Conservation (phyloP, 108 stramenopile genomes). For the Conticribra guillardii region DNA sequence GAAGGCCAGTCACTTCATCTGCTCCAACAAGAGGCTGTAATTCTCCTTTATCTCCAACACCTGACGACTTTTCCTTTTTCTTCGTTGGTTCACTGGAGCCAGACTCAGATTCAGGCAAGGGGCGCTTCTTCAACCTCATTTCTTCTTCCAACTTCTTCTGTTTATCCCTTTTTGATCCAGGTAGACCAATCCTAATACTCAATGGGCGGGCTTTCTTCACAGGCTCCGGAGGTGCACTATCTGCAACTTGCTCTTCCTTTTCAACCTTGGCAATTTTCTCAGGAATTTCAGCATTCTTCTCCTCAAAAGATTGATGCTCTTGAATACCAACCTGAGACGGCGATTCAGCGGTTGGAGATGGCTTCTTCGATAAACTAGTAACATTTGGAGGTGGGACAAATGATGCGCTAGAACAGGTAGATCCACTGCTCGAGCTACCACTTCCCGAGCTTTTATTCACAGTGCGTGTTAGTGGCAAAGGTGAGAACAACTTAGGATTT, state of each 20-base stretch:
- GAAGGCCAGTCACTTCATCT: too few species aligned
- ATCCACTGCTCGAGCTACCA: constrained; percentile 19
- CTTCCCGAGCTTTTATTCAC: neutral
- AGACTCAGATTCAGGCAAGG: neutral
- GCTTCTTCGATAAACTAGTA: neutral
- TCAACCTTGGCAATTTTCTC: neutral
- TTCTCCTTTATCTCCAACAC: too few species aligned
- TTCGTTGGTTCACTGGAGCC: constrained; percentile 2
- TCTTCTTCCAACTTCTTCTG: constrained; percentile 24
- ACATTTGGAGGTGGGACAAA: neutral
- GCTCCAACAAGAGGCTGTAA: too few species aligned
- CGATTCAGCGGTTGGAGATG: neutral
- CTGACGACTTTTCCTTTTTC: constrained; percentile 13
- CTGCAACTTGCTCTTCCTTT: neutral
- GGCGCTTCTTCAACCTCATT: constrained; percentile 14
- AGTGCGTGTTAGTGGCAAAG: neutral
- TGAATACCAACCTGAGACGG: neutral
- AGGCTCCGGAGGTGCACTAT: neutral
- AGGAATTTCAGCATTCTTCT: neutral
- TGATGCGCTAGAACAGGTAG: constrained; percentile 8
- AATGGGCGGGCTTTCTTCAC: constrained; percentile 39
- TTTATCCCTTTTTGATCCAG: constrained; percentile 19
- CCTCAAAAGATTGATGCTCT: neutral
- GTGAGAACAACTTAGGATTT: neutral
- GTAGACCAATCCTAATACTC: constrained; percentile 36